Evolutionary conservation across 2,329 filamentous ascomycete genomes (phyloP).

Genomic region (Xylariaceae sp.): DNA sequence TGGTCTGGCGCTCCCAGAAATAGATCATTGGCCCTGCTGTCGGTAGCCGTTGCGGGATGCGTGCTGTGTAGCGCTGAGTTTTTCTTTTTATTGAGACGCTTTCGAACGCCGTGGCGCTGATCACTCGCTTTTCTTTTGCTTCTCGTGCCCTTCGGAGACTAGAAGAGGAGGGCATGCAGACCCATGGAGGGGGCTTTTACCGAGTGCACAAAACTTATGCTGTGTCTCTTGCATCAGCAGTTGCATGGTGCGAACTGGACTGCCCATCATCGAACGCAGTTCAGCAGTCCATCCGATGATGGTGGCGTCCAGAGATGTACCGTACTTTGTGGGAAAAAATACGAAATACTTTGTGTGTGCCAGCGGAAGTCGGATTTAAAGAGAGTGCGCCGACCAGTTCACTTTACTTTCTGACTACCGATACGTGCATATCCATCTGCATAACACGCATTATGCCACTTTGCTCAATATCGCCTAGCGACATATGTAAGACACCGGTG

Average conservation of each 20-base stretch:
- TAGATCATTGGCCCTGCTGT: neutral
- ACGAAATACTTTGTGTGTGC: too few relatives aligned
- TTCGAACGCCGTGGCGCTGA: neutral
- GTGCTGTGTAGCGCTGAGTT: neutral
- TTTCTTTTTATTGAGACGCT: neutral
- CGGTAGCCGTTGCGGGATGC: neutral
- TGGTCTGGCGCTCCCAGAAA: neutral
- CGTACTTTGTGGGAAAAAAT: too few relatives aligned
- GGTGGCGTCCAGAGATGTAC: too few relatives aligned
- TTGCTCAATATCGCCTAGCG: too few relatives aligned
- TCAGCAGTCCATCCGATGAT: neutral
- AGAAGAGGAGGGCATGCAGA: neutral
- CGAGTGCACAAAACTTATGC: neutral
- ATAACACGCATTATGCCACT: too few relatives aligned
- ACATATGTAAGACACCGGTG: too few relatives aligned
- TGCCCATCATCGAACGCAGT: constrained; percentile 3
- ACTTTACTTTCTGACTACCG: too few relatives aligned
- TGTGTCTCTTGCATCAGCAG: neutral
- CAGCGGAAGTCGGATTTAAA: too few relatives aligned
- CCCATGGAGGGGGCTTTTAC: neutral
- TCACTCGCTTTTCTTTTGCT: neutral
- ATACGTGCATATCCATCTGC: too few relatives aligned
- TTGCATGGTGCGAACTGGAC: neutral
- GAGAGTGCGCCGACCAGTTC: too few relatives aligned
- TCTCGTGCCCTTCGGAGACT: neutral